Evolutionary conservation across 768 basidiomycete genomes (phyloP), one percentile per base, ranked within the genome.

Genomic region (Calocybe gangraenosa): DNA sequence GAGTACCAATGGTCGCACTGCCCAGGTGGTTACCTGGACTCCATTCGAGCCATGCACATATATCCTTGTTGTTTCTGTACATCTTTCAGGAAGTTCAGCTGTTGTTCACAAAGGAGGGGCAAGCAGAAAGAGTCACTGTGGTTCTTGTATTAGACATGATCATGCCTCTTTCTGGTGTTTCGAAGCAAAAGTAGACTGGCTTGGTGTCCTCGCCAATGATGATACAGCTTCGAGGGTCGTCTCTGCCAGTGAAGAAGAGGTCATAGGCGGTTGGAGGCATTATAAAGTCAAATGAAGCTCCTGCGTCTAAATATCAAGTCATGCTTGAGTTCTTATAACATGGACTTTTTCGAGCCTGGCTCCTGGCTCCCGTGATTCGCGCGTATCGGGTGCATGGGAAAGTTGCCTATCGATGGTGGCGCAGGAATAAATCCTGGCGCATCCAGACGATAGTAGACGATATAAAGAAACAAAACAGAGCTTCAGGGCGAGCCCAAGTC

Each of bases 161-260:
- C 35, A 70, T 57, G 50, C 65, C 66, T 55, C 65, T 67, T 48
- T 72, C 66, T 42, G 70, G 66, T 9, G 85, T 87, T 58, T 82
- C 78, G 62, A 88, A 86, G 57, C 73, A 76, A 59, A 81, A 77
- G 66, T 77, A 83, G 54, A 84, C 63, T 0, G 76, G 75, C 52
- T 68, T 73, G 23, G 65, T 67, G 62, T 78, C 78, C 56, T 81
- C 76, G 32, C 84, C 82, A 53, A 87, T 85, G 65, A 87, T 65
- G 47, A 79, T 72, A 58, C 80, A 83, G 47, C 70, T 73, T 44
- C 84, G 78, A 36, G 84, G 83, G 65, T 87, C 75, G 61, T 82
- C 80, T 58, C 69, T 68, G 44, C 83, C 81, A 37, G 82, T 82
- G 70, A 87, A 87, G 65, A 76, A 85, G 25, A 87, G 64, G 58